Evolutionary conservation across 2,329 filamentous ascomycete species (phyloP).

Genomic region (Xylaria sp.): DNA sequence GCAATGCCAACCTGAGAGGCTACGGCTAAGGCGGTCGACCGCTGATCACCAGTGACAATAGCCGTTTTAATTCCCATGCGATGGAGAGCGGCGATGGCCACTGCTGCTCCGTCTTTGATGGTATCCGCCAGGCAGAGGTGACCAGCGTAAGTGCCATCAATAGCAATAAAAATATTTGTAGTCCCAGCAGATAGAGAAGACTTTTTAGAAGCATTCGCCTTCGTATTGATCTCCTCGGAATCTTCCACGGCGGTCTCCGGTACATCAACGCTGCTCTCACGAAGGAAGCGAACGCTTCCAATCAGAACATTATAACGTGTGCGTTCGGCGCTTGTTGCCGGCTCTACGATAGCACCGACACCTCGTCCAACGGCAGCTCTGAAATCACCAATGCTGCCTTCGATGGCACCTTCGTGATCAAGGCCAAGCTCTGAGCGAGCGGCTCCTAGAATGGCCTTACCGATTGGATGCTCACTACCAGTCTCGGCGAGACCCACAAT

Average conservation of each 20-base stretch:
- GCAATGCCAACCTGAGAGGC: constrained; percentile 85
- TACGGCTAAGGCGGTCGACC: constrained; percentile 83
- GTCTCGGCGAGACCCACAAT: constrained; percentile 94
- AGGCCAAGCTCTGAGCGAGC: constrained; percentile 81
- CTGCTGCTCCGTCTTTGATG: constrained; percentile 86
- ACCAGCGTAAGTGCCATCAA: constrained; percentile 83
- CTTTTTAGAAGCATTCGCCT: constrained; percentile 50
- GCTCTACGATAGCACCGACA: constrained; percentile 83
- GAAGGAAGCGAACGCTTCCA: constrained; percentile 83
- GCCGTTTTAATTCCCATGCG: constrained; percentile 87
- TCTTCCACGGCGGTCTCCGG: constrained; percentile 71
- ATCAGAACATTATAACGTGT: constrained; percentile 81
- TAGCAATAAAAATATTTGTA: constrained; percentile 91
- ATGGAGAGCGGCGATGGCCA: constrained; percentile 82
- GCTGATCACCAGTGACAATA: constrained; percentile 94
- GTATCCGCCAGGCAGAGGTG: constrained; percentile 87
- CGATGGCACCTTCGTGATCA: constrained; percentile 75
- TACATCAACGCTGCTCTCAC: constrained; percentile 73
- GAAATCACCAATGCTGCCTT: constrained; percentile 88
- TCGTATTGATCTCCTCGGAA: constrained; percentile 67
- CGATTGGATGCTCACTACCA: constrained; percentile 94
- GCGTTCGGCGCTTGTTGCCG: constrained; percentile 72
- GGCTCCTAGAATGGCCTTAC: constrained; percentile 81
- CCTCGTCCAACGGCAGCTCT: constrained; percentile 84
- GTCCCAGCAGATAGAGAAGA: constrained; percentile 68